A percentile compares a stretch with the other conserved stretches of the same genome.
phyloP scores from a whole-genome alignment of 2,329 filamentous ascomycete genomes.

The Penicillium sp. region DNA sequence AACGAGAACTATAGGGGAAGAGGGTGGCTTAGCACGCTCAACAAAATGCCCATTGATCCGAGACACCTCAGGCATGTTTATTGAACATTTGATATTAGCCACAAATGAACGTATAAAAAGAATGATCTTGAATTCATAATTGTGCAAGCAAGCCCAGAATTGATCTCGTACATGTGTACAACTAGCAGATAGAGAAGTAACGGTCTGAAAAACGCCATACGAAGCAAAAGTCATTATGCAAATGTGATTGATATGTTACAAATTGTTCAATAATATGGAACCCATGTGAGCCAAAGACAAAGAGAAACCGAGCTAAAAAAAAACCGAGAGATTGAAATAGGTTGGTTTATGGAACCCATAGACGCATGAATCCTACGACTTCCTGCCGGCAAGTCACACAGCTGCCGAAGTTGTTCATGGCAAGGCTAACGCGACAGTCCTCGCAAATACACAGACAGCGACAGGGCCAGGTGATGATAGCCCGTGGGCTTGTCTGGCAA shows the following conservation, averaged over 20 bases:
- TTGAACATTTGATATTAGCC: too few species aligned
- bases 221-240: not conserved
- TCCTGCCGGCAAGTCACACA: slow-evolving; percentile 92
- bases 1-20: too few species aligned
- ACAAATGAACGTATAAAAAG: not conserved
- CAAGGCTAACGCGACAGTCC: slow-evolving; percentile 87
- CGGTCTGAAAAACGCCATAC: not conserved
- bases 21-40: too few species aligned
- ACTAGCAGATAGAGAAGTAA: not conserved
- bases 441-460: slow-evolving; percentile 92
- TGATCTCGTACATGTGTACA: not conserved
- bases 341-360: slow-evolving; percentile 71
- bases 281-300: not conserved
- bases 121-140: not conserved
- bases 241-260: slow-evolving; percentile 23
- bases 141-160: not conserved
- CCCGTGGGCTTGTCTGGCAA: slow-evolving; percentile 81
- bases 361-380: slow-evolving; percentile 82
- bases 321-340: not conserved
- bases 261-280: slow-evolving; percentile 8
- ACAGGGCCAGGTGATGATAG: slow-evolving; percentile 94
- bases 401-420: slow-evolving; percentile 95
- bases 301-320: not conserved
- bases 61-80: too few species aligned
- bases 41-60: too few species aligned